These are phyloP conservation scores for Hypoxylon sp. DNA, from an alignment of 2,329 filamentous ascomycete species.

Conservation along the genomic window DNA sequence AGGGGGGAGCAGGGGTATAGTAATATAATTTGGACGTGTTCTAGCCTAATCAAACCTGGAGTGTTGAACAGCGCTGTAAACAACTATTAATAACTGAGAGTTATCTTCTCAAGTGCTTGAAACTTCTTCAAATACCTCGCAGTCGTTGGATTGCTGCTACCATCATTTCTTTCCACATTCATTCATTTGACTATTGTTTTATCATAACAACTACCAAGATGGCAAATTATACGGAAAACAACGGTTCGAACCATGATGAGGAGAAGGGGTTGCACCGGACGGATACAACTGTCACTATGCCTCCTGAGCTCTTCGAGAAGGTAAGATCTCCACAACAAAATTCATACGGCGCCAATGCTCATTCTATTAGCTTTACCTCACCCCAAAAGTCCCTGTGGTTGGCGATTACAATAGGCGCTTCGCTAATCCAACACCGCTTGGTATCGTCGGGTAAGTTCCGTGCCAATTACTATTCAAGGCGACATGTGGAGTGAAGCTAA, in stretches of 20 bases:
- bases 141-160: not conserved
- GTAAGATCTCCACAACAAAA: conserved; percentile 25
- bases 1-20: conserved; percentile 13
- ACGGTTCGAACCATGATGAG: conserved; percentile 47
- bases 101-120: not conserved
- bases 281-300: conserved; percentile 57
- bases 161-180: not conserved
- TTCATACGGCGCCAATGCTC: conserved; percentile 7
- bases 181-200: not conserved
- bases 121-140: conserved; percentile 3
- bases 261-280: conserved; percentile 57
- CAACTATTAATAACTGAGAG: conserved; percentile 36
- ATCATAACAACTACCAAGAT: conserved; percentile 37
- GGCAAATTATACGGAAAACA: conserved; percentile 37
- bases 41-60: conserved; percentile 34
- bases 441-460: conserved; percentile 56
- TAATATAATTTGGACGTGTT: conserved; percentile 23
- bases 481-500: conserved; percentile 14
- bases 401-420: conserved; percentile 58
- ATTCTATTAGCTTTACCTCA: conserved; percentile 56
- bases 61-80: conserved; percentile 1
- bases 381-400: conserved; percentile 56
- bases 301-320: conserved; percentile 59
- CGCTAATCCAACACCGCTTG: conserved; percentile 58
- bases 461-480: not conserved